phyloP scores from a whole-genome alignment of 805 yeast species.

The Ascoidea tarda region DNA sequence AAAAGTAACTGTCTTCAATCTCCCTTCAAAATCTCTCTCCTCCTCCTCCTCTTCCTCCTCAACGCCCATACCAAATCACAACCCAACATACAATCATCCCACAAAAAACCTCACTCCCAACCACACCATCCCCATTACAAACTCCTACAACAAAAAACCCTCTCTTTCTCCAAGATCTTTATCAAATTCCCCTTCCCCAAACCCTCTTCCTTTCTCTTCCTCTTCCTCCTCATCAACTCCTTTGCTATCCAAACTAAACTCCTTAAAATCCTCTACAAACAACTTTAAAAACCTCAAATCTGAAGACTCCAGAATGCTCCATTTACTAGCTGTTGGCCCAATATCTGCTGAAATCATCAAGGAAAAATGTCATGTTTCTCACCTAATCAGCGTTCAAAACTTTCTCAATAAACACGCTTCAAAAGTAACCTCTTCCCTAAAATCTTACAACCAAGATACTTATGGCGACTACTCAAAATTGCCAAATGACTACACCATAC shows the following conservation, averaged over 20 bases:
- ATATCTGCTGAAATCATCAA: slow-evolving; percentile 1
- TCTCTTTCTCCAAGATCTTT: too few relatives aligned
- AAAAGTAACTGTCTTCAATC: background rate
- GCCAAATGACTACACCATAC: background rate
- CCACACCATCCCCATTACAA: background rate
- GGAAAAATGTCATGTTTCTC: slow-evolving; percentile 4
- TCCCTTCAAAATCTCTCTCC: background rate
- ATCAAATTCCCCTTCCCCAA: background rate
- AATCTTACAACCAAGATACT: slow-evolving; percentile 2
- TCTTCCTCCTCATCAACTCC: background rate
- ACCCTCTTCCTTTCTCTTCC: background rate
- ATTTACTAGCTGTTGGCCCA: slow-evolving; percentile 11
- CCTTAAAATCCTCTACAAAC: background rate
- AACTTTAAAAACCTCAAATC: slow-evolving; percentile 2
- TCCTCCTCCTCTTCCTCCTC: background rate
- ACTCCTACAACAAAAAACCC: too few relatives aligned
- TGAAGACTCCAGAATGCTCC: slow-evolving; percentile 7
- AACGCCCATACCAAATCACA: background rate
- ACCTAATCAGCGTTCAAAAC: background rate
- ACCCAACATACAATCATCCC: background rate
- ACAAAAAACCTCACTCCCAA: too few relatives aligned
- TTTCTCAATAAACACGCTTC: slow-evolving; percentile 3
- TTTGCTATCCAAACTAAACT: too few relatives aligned
- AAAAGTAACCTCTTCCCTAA: background rate
- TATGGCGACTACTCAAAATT: slow-evolving; percentile 1